A percentile compares a stretch with the other conserved stretches of the same genome.
These are phyloP conservation scores for Blastobotrys terrestris DNA, from an alignment of 805 yeast species.

Conservation along the genomic window DNA sequence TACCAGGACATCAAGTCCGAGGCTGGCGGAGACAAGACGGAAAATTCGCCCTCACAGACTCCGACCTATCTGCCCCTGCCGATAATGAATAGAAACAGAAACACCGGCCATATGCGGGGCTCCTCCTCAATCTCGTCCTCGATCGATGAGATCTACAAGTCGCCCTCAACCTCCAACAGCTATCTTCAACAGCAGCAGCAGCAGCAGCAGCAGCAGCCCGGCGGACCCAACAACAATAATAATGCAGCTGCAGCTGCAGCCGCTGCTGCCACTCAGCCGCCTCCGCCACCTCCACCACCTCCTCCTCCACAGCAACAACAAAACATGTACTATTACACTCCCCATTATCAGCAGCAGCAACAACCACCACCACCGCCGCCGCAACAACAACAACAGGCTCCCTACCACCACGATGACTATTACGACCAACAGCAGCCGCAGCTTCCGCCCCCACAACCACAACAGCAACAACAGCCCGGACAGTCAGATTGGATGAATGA, in stretches of 20 bases:
- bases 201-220: constrained; percentile 13
- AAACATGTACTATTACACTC: neutral
- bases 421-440: constrained; percentile 14
- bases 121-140: neutral
- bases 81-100: neutral
- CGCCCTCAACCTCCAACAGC: constrained; percentile 8
- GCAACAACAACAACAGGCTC: neutral
- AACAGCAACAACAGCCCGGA: constrained; percentile 12
- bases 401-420: neutral
- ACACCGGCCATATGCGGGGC: neutral
- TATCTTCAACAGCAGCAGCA: constrained; percentile 11
- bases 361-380: too few relatives aligned
- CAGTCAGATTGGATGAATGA: neutral
- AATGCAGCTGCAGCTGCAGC: neutral
- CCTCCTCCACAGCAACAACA: constrained; percentile 9
- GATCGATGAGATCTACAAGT: neutral
- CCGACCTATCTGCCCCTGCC: constrained; percentile 1
- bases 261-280: neutral
- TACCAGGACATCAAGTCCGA: constrained; percentile 11
- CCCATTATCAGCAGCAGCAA: neutral
- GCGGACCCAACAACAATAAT: constrained; percentile 10
- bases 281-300: constrained; percentile 6
- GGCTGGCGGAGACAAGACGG: neutral
- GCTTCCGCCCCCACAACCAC: too few relatives aligned
- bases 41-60: neutral